These are phyloP conservation scores for Pontederia crassipes DNA, from an alignment of 176 grass and related monocot genomes.

Conservation along the genomic window DNA sequence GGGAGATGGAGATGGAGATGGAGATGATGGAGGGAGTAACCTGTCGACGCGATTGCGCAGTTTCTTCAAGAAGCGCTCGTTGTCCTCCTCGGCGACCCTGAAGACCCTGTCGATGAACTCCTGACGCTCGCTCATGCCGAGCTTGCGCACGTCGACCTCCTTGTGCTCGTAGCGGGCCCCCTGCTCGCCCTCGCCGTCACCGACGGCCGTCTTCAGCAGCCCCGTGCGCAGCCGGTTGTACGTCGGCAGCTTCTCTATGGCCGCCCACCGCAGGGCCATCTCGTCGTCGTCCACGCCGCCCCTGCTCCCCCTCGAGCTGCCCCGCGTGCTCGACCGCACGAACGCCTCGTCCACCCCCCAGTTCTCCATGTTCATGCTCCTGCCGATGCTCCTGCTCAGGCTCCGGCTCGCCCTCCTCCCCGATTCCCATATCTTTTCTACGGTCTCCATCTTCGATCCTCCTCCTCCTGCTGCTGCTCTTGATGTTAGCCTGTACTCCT, in stretches of 20 bases:
- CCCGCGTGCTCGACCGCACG: slow-evolving; percentile 16
- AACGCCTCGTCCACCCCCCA: slow-evolving; percentile 91
- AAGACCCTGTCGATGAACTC: slow-evolving; percentile 96
- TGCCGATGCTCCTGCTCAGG: slow-evolving; percentile 56
- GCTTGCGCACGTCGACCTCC: slow-evolving; percentile 84
- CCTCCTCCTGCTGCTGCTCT: neutral
- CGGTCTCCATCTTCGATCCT: slow-evolving; percentile 17
- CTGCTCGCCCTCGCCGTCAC: neutral
- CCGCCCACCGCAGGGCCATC: slow-evolving; percentile 83
- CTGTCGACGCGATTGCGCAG: slow-evolving; percentile 75
- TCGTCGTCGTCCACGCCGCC: slow-evolving; percentile 48
- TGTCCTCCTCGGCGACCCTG: slow-evolving; percentile 88
- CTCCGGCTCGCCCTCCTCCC: slow-evolving; percentile 37
- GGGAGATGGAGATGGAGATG: no score
- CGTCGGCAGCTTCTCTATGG: slow-evolving; percentile 76
- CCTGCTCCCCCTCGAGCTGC: slow-evolving; percentile 12
- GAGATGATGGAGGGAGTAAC: neutral
- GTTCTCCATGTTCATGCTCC: slow-evolving; percentile 65
- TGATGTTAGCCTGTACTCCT: no score
- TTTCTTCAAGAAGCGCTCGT: slow-evolving; percentile 76
- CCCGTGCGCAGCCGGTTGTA: slow-evolving; percentile 68
- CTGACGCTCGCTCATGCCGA: slow-evolving; percentile 55
- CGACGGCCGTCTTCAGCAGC: slow-evolving; percentile 41
- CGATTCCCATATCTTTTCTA: slow-evolving; percentile 75
- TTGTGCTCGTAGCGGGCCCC: slow-evolving; percentile 30